Conservation (phyloP, 495 filamentous ascomycete species). For the Talaromyces ruber region DNA sequence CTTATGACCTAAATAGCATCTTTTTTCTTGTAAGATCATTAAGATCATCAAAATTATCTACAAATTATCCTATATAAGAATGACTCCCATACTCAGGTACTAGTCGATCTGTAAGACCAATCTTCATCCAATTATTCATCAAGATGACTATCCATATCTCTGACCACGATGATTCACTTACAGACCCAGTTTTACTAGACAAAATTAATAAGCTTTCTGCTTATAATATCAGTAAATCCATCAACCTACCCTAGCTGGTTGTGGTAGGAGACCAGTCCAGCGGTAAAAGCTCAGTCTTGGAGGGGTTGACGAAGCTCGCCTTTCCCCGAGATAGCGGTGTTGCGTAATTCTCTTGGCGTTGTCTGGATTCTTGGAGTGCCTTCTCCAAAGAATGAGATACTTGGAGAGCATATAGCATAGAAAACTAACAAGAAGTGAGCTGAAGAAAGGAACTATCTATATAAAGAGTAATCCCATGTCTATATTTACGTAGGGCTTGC, state of each 20-base stretch:
- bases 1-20: too few species aligned
- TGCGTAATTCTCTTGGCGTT: too few species aligned
- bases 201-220: constrained; percentile 37
- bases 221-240: constrained; percentile 31
- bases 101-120: neutral
- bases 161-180: constrained; percentile 8
- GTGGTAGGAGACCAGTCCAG: constrained; percentile 36
- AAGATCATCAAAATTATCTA: too few species aligned
- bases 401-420: too few species aligned
- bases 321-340: constrained; percentile 35
- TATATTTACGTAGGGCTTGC: too few species aligned
- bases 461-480: too few species aligned
- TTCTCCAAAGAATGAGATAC: too few species aligned
- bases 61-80: neutral
- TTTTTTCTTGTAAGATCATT: too few species aligned
- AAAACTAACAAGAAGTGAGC: too few species aligned
- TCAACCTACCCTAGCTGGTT: constrained; percentile 28
- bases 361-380: too few species aligned
- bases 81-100: neutral
- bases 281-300: constrained; percentile 37
- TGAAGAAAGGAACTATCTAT: too few species aligned
- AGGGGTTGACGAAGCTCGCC: constrained; percentile 32
- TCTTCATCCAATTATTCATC: neutral
- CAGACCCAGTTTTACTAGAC: constrained; percentile 24
- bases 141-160: neutral